Percentiles rank a stretch among this genome's conserved stretches.
Evolutionary conservation across 352 stramenopile genomes (phyloP).

Genomic region (Pythium pectinolyticum): DNA sequence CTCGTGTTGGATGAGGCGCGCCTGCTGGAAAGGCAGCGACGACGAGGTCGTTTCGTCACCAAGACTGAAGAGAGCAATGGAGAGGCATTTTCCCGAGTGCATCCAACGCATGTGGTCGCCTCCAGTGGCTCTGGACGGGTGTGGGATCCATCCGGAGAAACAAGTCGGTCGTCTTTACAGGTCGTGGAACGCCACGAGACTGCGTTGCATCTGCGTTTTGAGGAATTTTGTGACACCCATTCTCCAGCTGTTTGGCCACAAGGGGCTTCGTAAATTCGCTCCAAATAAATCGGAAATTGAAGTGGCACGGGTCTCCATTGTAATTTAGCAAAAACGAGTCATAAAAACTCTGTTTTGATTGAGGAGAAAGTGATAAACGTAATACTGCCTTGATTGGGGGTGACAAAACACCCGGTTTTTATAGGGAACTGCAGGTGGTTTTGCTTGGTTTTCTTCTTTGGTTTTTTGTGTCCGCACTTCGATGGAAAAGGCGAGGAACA

Average conservation of each 20-base stretch:
- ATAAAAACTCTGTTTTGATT: neutral
- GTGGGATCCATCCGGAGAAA: neutral
- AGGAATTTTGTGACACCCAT: slow-evolving; percentile 63
- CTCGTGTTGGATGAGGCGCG: slow-evolving; percentile 40
- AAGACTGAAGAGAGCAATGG: neutral
- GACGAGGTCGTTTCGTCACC: slow-evolving; percentile 9
- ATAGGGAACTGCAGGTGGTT: slow-evolving; percentile 5
- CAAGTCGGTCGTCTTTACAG: slow-evolving; percentile 8
- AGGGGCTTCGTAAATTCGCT: slow-evolving; percentile 13
- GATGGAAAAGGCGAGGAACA: slow-evolving; percentile 36
- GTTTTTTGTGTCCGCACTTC: slow-evolving; percentile 6
- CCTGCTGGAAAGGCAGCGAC: slow-evolving; percentile 37
- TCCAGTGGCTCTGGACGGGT: neutral
- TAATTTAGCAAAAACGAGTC: neutral
- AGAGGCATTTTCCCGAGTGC: neutral
- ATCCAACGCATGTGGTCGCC: neutral
- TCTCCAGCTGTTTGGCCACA: slow-evolving; percentile 66
- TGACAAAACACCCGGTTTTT: neutral
- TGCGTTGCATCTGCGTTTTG: slow-evolving; percentile 52
- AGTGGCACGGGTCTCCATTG: slow-evolving; percentile 13
- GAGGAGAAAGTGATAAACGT: too few species aligned
- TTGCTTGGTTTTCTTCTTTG: neutral
- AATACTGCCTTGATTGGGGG: too few species aligned
- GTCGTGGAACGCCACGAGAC: slow-evolving; percentile 43
- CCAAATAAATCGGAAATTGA: slow-evolving; percentile 22